A percentile compares a stretch with the other conserved stretches of the same genome.
phyloP scores from a whole-genome alignment of 2,329 filamentous ascomycete genomes.

The Zasmidium citrigriseum region DNA sequence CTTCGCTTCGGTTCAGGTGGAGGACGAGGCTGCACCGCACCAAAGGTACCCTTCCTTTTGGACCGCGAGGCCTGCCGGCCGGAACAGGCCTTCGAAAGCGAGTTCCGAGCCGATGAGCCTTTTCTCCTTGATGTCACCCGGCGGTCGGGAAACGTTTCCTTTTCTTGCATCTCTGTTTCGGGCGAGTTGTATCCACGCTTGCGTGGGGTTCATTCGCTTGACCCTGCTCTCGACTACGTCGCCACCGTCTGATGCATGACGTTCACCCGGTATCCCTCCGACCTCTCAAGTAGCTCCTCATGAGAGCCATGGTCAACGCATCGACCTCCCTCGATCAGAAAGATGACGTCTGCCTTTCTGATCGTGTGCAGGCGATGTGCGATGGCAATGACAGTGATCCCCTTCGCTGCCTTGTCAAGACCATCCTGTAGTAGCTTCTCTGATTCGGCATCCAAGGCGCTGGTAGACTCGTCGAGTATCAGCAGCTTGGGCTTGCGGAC shows the following conservation, averaged over 20 bases:
- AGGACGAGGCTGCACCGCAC: too few relatives aligned
- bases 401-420: constrained; percentile 36
- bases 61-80: too few relatives aligned
- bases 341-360: constrained; percentile 45
- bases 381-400: constrained; percentile 46
- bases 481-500: constrained; percentile 45
- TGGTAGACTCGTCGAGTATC: constrained; percentile 46
- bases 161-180: too few relatives aligned
- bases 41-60: too few relatives aligned
- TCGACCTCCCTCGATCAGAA: constrained; percentile 50
- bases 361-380: constrained; percentile 47
- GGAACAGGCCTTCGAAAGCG: too few relatives aligned
- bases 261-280: constrained; percentile 23
- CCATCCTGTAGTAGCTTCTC: constrained; percentile 43
- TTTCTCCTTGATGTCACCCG: too few relatives aligned
- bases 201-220: too few relatives aligned
- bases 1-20: too few relatives aligned
- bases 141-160: too few relatives aligned
- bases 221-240: too few relatives aligned
- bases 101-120: too few relatives aligned
- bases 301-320: constrained; percentile 53
- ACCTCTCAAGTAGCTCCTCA: constrained; percentile 36
- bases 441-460: constrained; percentile 44
- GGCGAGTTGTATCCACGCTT: too few relatives aligned
- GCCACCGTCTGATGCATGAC: constrained; percentile 27